Evolutionary conservation across 148 eudicot genomes (phyloP).

Genomic region (Hydrangea macrophylla): DNA sequence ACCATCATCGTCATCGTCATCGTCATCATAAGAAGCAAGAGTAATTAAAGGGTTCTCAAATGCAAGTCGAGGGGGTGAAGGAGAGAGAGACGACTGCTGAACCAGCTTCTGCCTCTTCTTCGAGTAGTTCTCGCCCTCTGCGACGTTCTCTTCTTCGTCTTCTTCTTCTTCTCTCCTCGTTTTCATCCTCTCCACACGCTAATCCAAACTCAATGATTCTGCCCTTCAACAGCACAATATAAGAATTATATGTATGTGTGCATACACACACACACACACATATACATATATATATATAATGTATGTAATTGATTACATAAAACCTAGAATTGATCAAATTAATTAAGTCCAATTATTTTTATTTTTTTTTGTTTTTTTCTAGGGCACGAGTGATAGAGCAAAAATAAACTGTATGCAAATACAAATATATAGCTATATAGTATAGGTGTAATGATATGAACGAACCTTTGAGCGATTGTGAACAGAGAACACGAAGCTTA

Average conservation of each 20-base stretch:
- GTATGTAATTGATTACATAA: background rate
- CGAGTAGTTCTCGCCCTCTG: slow-evolving; percentile 23
- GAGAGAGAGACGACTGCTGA: slow-evolving; percentile 22
- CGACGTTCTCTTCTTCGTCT: slow-evolving; percentile 7
- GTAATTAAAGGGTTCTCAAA: slow-evolving; percentile 74
- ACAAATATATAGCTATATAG: no score
- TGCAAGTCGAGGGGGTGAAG: slow-evolving; percentile 28
- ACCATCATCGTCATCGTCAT: slow-evolving; percentile 68
- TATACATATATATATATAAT: no score
- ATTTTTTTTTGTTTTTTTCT: no score
- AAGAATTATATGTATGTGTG: no score
- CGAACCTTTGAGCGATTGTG: background rate
- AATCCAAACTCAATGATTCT: slow-evolving; percentile 14
- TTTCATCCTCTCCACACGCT: slow-evolving; percentile 19
- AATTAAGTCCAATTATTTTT: no score
- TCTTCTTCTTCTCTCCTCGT: slow-evolving; percentile 47
- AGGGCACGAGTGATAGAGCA: background rate
- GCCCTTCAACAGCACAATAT: background rate
- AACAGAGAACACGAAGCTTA: no score
- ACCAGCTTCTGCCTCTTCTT: slow-evolving; percentile 62
- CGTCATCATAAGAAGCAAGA: slow-evolving; percentile 66
- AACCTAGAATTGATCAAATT: no score
- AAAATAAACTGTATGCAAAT: no score
- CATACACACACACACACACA: background rate
- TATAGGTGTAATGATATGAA: no score